A percentile compares a stretch with the other conserved stretches of the same genome.
Conservation (phyloP, 2,329 filamentous ascomycete genomes). For the Botrytis deweyae region DNA sequence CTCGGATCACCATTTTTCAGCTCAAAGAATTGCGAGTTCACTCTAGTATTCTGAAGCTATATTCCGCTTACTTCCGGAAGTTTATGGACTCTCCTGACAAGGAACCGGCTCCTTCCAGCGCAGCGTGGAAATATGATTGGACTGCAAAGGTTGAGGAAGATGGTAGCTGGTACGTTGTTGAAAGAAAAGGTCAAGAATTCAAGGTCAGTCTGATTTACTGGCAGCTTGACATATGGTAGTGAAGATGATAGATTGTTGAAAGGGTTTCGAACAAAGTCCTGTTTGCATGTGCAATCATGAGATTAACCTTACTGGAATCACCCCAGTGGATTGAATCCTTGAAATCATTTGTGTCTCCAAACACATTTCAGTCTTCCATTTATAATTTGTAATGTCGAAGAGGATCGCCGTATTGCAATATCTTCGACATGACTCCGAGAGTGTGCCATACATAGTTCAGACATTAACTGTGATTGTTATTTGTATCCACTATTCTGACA, state of each 20-base stretch:
- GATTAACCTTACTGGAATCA: no score
- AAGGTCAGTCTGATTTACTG: not conserved
- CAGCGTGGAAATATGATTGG: not conserved
- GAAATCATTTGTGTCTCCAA: no score
- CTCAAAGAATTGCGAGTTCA: constrained; percentile 16
- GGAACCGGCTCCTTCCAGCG: not conserved
- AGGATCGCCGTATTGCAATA: no score
- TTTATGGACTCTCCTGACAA: constrained; percentile 27
- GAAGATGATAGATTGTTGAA: not conserved
- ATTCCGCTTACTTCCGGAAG: constrained; percentile 23
- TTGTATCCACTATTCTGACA: no score
- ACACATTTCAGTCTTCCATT: no score
- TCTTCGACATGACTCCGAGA: no score
- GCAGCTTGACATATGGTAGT: not conserved
- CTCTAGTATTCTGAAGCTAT: constrained; percentile 20
- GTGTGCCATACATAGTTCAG: no score
- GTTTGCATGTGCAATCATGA: no score
- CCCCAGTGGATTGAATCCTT: no score
- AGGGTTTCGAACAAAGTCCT: no score
- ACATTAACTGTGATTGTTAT: no score
- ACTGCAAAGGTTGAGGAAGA: not conserved
- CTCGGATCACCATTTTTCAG: not conserved
- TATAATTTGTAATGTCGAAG: no score
- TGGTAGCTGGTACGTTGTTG: not conserved
- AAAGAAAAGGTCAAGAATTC: not conserved